Evolutionary conservation across 2,329 filamentous ascomycete species (phyloP).

Genomic region (Arthrobotrys musiformis): DNA sequence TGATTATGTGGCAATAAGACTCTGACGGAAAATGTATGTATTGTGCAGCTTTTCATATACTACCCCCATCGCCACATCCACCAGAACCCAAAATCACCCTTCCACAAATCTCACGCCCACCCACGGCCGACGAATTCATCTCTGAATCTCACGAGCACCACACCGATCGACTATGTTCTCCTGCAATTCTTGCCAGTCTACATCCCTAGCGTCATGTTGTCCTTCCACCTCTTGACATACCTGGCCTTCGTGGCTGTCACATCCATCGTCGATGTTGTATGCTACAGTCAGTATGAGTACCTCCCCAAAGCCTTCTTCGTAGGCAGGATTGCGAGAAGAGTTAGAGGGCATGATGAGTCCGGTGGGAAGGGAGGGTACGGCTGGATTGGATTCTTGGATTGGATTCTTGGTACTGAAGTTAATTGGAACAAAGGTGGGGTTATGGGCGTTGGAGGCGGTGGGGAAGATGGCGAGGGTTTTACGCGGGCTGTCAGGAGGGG

Average conservation of each 20-base stretch:
- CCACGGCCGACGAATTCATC: constrained; percentile 70
- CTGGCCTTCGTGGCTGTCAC: constrained; percentile 72
- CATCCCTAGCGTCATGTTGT: constrained; percentile 72
- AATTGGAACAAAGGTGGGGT: constrained; percentile 67
- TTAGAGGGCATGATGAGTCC: constrained; percentile 70
- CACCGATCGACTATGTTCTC: constrained; percentile 72
- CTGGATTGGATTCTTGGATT: constrained; percentile 73
- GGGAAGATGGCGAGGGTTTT: constrained; percentile 65
- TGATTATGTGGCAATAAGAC: too few relatives aligned
- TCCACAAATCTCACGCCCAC: constrained; percentile 68
- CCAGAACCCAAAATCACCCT: constrained; percentile 61
- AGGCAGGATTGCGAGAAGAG: constrained; percentile 67
- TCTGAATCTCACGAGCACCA: constrained; percentile 76
- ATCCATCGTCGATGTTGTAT: constrained; percentile 74
- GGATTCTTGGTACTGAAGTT: constrained; percentile 69
- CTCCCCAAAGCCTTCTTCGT: constrained; percentile 68
- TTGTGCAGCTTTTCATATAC: constrained; percentile 72
- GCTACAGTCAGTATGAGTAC: constrained; percentile 75
- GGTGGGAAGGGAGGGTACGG: constrained; percentile 69
- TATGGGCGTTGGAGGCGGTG: constrained; percentile 70
- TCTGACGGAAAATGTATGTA: constrained; percentile 7
- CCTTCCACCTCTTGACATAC: constrained; percentile 78
- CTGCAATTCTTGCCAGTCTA: constrained; percentile 74
- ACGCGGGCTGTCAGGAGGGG: constrained; percentile 40
- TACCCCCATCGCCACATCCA: constrained; percentile 77